These are phyloP conservation scores for Leavenworthia alabamica DNA, from an alignment of 345 rosid genomes.

Conservation along the genomic window DNA sequence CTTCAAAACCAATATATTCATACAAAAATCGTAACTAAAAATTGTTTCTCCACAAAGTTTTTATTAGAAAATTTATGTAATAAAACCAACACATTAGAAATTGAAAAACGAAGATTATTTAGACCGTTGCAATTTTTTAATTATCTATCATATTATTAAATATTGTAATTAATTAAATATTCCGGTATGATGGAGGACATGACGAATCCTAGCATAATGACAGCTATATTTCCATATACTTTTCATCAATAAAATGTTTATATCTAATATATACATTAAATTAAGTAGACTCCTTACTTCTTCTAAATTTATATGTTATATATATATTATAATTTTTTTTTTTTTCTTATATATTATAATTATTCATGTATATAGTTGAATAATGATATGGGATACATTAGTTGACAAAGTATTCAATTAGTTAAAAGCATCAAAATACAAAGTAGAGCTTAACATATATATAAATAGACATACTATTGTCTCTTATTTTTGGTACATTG, in stretches of 20 bases:
- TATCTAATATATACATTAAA: background rate
- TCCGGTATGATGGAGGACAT: slow-evolving; percentile 9
- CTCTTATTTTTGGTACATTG: slow-evolving; percentile 3
- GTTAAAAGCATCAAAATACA: background rate
- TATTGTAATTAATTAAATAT: background rate
- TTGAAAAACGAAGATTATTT: background rate
- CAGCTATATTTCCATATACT: background rate
- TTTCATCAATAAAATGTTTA: background rate
- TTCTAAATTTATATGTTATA: background rate
- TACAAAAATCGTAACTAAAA: too few relatives aligned
- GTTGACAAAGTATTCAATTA: background rate
- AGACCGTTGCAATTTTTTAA: background rate
- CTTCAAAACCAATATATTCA: too few relatives aligned
- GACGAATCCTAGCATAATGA: slow-evolving; percentile 18
- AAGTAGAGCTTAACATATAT: background rate
- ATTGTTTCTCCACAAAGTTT: too few relatives aligned
- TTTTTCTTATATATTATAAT: background rate
- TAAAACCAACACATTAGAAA: background rate
- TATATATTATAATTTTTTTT: too few relatives aligned
- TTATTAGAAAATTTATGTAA: too few relatives aligned
- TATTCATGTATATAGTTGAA: background rate
- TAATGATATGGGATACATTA: background rate
- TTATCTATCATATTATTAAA: background rate
- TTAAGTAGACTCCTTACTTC: background rate
- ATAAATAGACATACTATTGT: background rate